A percentile compares a stretch with the other conserved stretches of the same genome.
phyloP scores from a whole-genome alignment of 768 basidiomycete species.

The Russula olivacea region DNA sequence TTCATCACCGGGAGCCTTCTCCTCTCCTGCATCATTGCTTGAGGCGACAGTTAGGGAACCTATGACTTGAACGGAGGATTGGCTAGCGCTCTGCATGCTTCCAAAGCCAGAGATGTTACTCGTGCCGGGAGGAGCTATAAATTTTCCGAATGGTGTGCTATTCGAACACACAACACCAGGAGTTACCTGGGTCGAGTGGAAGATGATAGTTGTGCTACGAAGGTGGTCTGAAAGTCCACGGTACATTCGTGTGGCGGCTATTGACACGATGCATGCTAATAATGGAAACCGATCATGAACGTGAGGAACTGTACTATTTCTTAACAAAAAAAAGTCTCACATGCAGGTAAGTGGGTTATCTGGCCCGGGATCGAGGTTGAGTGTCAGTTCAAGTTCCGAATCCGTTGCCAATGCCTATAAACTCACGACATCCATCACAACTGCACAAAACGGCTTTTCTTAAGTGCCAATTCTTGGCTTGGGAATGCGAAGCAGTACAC shows the following conservation, averaged over 20 bases:
- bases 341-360: neutral
- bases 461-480: neutral
- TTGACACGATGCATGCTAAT: neutral
- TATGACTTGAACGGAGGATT: neutral
- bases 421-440: slow-evolving; percentile 5
- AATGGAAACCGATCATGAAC: neutral
- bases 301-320: neutral
- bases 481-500: neutral
- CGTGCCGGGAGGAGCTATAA: neutral
- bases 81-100: neutral
- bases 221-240: neutral
- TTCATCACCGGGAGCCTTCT: neutral
- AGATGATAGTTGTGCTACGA: neutral
- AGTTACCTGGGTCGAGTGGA: neutral
- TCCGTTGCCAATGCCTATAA: neutral
- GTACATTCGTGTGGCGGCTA: neutral
- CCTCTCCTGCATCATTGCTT: neutral
- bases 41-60: neutral
- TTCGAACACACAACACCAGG: neutral
- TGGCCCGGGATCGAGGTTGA: neutral
- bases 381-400: neutral
- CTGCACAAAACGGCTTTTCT: neutral
- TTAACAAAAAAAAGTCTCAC: neutral
- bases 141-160: neutral
- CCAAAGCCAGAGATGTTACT: neutral